phyloP scores from a whole-genome alignment of 2,329 filamentous ascomycete species.

The Rutstroemia sp. region DNA sequence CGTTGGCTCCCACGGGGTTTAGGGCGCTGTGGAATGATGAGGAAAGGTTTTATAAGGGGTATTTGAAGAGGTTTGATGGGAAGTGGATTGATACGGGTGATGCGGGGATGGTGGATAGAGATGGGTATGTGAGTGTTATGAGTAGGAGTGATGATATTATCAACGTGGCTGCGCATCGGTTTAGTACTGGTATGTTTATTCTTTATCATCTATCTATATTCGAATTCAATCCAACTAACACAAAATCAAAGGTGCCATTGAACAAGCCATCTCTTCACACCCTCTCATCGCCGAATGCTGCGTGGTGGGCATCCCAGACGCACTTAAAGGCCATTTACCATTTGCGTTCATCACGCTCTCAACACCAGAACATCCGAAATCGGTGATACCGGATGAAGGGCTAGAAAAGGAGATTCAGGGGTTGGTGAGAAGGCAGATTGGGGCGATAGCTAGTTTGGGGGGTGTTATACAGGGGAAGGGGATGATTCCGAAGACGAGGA shows the following conservation, averaged over 20 bases:
- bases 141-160: slow-evolving; percentile 74
- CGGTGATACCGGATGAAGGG: slow-evolving; percentile 40
- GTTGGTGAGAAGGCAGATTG: slow-evolving; percentile 72
- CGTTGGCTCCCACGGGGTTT: slow-evolving; percentile 79
- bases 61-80: slow-evolving; percentile 73
- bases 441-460: slow-evolving; percentile 76
- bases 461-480: slow-evolving; percentile 78
- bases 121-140: slow-evolving; percentile 61
- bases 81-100: slow-evolving; percentile 89
- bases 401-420: slow-evolving; percentile 58
- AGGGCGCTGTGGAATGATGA: slow-evolving; percentile 82
- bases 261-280: slow-evolving; percentile 83
- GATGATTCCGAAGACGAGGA: slow-evolving; percentile 83
- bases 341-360: slow-evolving; percentile 77
- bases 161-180: slow-evolving; percentile 88
- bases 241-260: slow-evolving; percentile 59
- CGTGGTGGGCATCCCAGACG: slow-evolving; percentile 78
- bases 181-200: slow-evolving; percentile 66
- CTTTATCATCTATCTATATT: neutral
- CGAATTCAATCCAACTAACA: neutral
- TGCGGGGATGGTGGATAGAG: slow-evolving; percentile 74
- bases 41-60: slow-evolving; percentile 77
- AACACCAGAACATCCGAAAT: slow-evolving; percentile 41
- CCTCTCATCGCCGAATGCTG: slow-evolving; percentile 74
- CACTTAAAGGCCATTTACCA: slow-evolving; percentile 81